Evolutionary conservation across 495 filamentous ascomycete species (phyloP).

Genomic region (Lasiosphaeris hirsuta): DNA sequence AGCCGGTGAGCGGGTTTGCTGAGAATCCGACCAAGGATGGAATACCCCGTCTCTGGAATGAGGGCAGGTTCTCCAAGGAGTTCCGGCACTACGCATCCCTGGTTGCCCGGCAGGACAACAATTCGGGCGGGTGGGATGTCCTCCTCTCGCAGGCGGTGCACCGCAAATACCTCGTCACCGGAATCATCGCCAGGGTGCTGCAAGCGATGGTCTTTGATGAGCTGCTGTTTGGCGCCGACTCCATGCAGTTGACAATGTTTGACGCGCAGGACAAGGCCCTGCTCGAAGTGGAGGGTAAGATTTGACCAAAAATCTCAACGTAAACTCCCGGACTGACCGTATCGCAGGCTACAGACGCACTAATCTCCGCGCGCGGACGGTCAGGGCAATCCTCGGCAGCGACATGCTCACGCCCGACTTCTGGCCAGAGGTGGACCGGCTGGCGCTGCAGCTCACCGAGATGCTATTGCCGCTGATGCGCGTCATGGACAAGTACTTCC

Average conservation of each 20-base stretch:
- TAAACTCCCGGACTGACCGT: not conserved
- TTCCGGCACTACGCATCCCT: conserved; percentile 34
- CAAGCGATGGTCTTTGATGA: conserved; percentile 42
- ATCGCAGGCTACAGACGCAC: conserved; percentile 43
- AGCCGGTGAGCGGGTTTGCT: not conserved
- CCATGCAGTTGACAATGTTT: conserved; percentile 28
- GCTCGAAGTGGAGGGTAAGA: conserved; percentile 39
- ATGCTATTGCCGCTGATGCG: conserved; percentile 41
- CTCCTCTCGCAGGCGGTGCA: conserved; percentile 30
- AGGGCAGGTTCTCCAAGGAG: conserved; percentile 20
- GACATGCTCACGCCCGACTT: conserved; percentile 37
- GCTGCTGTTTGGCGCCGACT: conserved; percentile 42
- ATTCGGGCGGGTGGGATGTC: conserved; percentile 37
- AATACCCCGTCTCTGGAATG: conserved; percentile 12
- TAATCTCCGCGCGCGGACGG: conserved; percentile 27
- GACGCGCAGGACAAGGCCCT: conserved; percentile 32
- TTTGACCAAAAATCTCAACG: not conserved
- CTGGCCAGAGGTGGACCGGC: conserved; percentile 37
- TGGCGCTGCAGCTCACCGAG: conserved; percentile 37
- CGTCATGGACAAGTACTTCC: conserved; percentile 32
- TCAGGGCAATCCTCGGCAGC: conserved; percentile 26
- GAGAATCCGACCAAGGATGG: not conserved
- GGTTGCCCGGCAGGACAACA: conserved; percentile 37
- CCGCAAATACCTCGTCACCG: conserved; percentile 41
- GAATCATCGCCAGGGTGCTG: conserved; percentile 40